Evolutionary conservation across 257 asterid species (phyloP).

Genomic region (Forsythia viridissima): DNA sequence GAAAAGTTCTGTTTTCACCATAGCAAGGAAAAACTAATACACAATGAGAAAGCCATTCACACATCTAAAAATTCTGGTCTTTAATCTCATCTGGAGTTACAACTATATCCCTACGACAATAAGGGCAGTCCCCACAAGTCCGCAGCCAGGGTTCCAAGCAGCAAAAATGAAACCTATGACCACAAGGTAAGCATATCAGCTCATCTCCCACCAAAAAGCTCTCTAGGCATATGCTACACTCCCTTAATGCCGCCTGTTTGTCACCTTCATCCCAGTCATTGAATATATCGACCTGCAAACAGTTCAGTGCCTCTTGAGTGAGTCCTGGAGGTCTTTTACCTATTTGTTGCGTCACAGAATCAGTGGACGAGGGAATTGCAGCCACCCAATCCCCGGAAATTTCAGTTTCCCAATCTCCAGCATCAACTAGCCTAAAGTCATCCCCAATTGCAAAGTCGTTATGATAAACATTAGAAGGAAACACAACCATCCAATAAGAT

Average conservation of each 20-base stretch:
- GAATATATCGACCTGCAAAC: constrained; percentile 51
- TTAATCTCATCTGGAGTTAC: constrained; percentile 20
- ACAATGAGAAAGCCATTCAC: constrained; percentile 15
- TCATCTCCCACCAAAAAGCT: constrained; percentile 67
- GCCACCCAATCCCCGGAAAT: constrained; percentile 46
- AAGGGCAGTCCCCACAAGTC: constrained; percentile 86
- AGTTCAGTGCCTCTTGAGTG: constrained; percentile 51
- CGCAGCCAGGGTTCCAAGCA: constrained; percentile 84
- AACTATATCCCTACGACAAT: constrained; percentile 64
- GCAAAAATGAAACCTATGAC: constrained; percentile 67
- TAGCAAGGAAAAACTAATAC: not conserved
- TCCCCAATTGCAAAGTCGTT: not conserved
- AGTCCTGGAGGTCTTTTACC: constrained; percentile 74
- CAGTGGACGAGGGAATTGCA: constrained; percentile 31
- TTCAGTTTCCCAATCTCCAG: constrained; percentile 66
- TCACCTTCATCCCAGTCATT: constrained; percentile 26
- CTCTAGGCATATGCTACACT: constrained; percentile 76
- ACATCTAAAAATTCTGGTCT: constrained; percentile 14
- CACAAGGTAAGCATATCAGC: constrained; percentile 62
- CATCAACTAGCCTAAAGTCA: constrained; percentile 55
- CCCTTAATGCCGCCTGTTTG: constrained; percentile 30
- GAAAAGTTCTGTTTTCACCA: not conserved
- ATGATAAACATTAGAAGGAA: not conserved
- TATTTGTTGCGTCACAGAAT: constrained; percentile 27
- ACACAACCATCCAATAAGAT: not conserved